These are phyloP conservation scores for Eucalyptus guilfoylei DNA, from an alignment of 345 rosid genomes.

Conservation along the genomic window DNA sequence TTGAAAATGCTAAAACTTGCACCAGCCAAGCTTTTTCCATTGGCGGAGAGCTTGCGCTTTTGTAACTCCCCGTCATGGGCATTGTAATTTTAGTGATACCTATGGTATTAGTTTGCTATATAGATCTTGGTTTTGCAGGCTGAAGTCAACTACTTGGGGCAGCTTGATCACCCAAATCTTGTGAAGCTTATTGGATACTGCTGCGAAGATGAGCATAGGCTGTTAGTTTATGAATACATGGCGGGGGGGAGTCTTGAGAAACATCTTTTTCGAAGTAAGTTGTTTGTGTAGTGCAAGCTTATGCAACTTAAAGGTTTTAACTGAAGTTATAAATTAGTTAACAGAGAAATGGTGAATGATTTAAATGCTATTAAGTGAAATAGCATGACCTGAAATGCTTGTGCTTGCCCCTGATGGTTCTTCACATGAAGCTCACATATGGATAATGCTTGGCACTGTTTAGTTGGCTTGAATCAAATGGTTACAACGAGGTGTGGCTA, in stretches of 20 bases:
- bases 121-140: slow-evolving; percentile 41
- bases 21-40: background rate
- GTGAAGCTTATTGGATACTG: slow-evolving; percentile 98
- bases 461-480: background rate
- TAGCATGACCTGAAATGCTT: background rate
- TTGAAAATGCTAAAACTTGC: background rate
- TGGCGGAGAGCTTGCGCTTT: background rate
- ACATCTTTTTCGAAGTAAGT: slow-evolving; percentile 95
- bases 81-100: background rate
- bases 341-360: background rate
- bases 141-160: slow-evolving; percentile 92
- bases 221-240: slow-evolving; percentile 91
- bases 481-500: background rate
- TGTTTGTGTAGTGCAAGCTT: background rate
- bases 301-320: background rate
- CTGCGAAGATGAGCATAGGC: slow-evolving; percentile 91
- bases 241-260: slow-evolving; percentile 88
- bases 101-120: background rate
- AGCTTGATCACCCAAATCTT: slow-evolving; percentile 82
- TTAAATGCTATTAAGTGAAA: background rate
- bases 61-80: background rate
- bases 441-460: background rate
- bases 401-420: background rate
- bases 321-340: background rate
- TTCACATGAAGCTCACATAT: background rate